A percentile compares a stretch with the other conserved stretches of the same genome.
These are phyloP conservation scores for Elongisporangium senticosum DNA, from an alignment of 352 stramenopile species.

Conservation along the genomic window DNA sequence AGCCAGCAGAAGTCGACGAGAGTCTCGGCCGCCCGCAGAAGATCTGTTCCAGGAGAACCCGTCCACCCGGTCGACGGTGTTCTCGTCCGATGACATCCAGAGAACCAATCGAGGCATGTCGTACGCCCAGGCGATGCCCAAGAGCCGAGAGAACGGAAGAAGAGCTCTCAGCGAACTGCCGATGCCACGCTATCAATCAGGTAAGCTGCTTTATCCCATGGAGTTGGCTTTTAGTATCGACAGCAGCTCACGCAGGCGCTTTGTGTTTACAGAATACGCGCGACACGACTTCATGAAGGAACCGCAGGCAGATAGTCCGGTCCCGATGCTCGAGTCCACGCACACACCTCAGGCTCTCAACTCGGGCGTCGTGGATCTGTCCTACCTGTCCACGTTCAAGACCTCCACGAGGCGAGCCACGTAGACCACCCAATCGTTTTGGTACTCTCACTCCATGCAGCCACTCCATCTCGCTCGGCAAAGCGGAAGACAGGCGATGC, in stretches of 20 bases:
- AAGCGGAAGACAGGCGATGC: background rate
- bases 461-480: background rate
- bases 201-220: background rate
- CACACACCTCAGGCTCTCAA: background rate
- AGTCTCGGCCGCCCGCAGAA: background rate
- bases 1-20: background rate
- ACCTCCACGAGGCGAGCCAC: background rate
- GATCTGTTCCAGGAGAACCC: background rate
- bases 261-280: background rate
- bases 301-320: background rate
- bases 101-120: background rate
- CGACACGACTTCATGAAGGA: background rate
- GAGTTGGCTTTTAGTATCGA: background rate
- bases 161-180: background rate
- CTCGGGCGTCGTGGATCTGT: background rate
- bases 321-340: background rate
- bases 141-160: constrained; percentile 7
- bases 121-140: background rate
- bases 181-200: background rate
- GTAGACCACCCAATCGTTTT: background rate
- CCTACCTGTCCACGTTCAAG: background rate
- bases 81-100: background rate
- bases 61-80: background rate
- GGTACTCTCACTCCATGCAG: background rate
- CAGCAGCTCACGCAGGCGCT: background rate